phyloP scores from a whole-genome alignment of 1,139 yeast species.

The Yamadazyma sp. region DNA sequence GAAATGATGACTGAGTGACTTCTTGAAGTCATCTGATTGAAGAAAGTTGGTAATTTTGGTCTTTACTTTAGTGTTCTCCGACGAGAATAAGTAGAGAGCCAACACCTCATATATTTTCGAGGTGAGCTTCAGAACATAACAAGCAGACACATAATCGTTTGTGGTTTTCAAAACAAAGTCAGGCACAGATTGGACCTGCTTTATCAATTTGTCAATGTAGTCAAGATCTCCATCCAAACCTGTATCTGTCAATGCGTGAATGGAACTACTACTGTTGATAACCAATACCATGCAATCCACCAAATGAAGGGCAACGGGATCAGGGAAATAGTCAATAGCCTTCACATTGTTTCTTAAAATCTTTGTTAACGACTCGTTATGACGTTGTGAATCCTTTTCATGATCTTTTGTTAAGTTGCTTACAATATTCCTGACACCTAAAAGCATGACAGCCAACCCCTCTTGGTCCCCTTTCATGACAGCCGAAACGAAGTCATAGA shows the following conservation, averaged over 20 bases:
- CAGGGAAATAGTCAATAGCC: slow-evolving; percentile 54
- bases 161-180: slow-evolving; percentile 19
- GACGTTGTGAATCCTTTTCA: slow-evolving; percentile 10
- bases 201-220: slow-evolving; percentile 52
- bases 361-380: slow-evolving; percentile 37
- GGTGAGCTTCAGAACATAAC: slow-evolving; percentile 57
- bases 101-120: slow-evolving; percentile 74
- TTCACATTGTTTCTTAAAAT: slow-evolving; percentile 61
- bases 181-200: slow-evolving; percentile 27
- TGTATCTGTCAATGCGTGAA: slow-evolving; percentile 33
- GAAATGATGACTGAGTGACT: slow-evolving; percentile 30
- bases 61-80: slow-evolving; percentile 41
- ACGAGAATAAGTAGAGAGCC: slow-evolving; percentile 69
- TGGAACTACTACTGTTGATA: slow-evolving; percentile 68
- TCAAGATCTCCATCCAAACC: slow-evolving; percentile 40
- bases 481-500: slow-evolving; percentile 74
- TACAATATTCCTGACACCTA: slow-evolving; percentile 67
- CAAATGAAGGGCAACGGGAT: slow-evolving; percentile 56
- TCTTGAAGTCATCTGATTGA: slow-evolving; percentile 34
- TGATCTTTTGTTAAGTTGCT: slow-evolving; percentile 27
- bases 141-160: slow-evolving; percentile 36
- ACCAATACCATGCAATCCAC: slow-evolving; percentile 67
- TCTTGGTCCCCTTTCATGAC: slow-evolving; percentile 80
- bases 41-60: slow-evolving; percentile 47
- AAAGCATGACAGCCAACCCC: slow-evolving; percentile 75